A percentile compares a stretch with the other conserved stretches of the same genome.
Evolutionary conservation across 1,284 basidiomycete genomes (phyloP).

Genomic region (Porodaedalea pini): DNA sequence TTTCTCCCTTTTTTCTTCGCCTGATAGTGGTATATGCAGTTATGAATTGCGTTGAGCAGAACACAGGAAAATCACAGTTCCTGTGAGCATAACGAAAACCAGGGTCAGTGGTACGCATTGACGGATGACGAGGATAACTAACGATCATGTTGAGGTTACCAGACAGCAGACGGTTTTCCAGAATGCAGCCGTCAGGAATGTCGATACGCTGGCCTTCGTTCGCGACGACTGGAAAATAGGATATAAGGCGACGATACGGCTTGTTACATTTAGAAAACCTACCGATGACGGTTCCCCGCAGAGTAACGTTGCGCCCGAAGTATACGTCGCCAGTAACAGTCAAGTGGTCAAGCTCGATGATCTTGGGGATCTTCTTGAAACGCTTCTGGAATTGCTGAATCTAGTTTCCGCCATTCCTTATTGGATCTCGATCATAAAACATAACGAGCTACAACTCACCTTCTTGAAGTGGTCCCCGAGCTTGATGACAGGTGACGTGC

Average conservation of each 20-base stretch:
- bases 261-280: constrained; percentile 22
- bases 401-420: constrained; percentile 36
- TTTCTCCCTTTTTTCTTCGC: background rate
- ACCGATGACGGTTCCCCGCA: constrained; percentile 85
- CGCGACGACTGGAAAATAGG: constrained; percentile 55
- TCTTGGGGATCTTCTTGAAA: constrained; percentile 96
- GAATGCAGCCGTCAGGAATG: constrained; percentile 91
- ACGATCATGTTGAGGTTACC: constrained; percentile 71
- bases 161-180: constrained; percentile 83
- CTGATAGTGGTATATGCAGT: constrained; percentile 3
- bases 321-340: constrained; percentile 96
- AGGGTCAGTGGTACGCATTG: background rate
- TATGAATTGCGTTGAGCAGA: background rate
- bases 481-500: constrained; percentile 96
- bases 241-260: constrained; percentile 1
- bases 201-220: constrained; percentile 95
- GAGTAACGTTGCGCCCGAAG: constrained; percentile 91
- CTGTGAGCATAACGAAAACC: background rate
- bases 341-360: constrained; percentile 92
- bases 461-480: constrained; percentile 92
- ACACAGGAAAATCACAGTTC: constrained; percentile 2
- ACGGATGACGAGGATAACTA: constrained; percentile 27
- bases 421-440: background rate
- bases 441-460: constrained; percentile 31
- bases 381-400: constrained; percentile 97